Conservation (phyloP, 148 eudicot genomes). For the Arbutus unedo region DNA sequence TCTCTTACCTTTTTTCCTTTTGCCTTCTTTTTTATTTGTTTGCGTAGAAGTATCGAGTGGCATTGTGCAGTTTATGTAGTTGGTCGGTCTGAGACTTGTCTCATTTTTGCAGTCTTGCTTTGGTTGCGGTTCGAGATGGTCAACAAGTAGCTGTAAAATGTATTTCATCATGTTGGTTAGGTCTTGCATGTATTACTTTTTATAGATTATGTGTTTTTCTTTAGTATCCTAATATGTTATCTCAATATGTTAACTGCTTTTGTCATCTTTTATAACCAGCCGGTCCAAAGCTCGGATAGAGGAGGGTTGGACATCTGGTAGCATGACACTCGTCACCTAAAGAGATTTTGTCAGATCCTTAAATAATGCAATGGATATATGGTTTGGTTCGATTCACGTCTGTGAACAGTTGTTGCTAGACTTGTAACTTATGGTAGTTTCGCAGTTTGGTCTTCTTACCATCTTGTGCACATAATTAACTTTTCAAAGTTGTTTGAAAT, state of each 20-base stretch:
- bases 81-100: not conserved
- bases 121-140: not conserved
- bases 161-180: not conserved
- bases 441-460: no score
- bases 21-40: not conserved
- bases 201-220: no score
- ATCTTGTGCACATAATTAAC: no score
- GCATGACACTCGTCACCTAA: not conserved
- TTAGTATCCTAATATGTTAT: no score
- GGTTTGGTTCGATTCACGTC: not conserved
- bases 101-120: not conserved
- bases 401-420: not conserved
- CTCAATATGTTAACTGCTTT: not conserved
- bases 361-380: not conserved
- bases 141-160: not conserved
- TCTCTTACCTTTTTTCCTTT: not conserved
- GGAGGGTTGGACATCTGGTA: slow-evolving; percentile 2
- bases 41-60: not conserved
- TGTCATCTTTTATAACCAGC: not conserved
- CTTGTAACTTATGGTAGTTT: no score
- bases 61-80: not conserved
- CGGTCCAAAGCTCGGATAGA: slow-evolving; percentile 2
- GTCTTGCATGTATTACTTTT: not conserved
- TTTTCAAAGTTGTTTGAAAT: no score
- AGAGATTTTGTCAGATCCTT: not conserved